Percentiles rank a stretch among this genome's conserved stretches.
These are phyloP conservation scores for Sedum album DNA, from an alignment of 164 flowering plant genomes.

Conservation along the genomic window DNA sequence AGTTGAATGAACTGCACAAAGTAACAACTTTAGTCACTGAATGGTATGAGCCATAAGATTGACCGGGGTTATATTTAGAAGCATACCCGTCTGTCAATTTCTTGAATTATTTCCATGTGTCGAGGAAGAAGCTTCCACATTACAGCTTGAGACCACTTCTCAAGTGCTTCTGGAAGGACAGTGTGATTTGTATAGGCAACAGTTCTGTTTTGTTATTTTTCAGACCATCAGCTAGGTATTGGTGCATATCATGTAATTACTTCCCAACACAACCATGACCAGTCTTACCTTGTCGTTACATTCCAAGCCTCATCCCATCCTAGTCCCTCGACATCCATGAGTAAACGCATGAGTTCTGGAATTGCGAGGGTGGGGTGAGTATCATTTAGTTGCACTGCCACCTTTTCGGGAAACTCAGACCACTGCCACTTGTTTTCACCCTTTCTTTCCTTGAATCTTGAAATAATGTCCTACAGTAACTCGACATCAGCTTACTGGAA, in stretches of 20 bases:
- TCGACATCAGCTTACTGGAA: neutral
- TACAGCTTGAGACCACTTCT: slow-evolving; percentile 92
- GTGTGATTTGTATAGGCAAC: slow-evolving; percentile 98
- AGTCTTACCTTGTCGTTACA: slow-evolving; percentile 56
- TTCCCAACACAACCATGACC: neutral
- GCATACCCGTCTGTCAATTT: slow-evolving; percentile 79
- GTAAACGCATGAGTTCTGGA: slow-evolving; percentile 90
- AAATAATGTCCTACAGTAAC: slow-evolving; percentile 69
- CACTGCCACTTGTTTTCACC: slow-evolving; percentile 34
- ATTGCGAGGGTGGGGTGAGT: slow-evolving; percentile 98
- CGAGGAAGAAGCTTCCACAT: slow-evolving; percentile 99
- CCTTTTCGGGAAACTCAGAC: slow-evolving; percentile 88
- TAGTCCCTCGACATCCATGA: slow-evolving; percentile 91
- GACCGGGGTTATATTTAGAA: neutral
- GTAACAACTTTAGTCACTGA: neutral
- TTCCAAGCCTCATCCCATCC: slow-evolving; percentile 99
- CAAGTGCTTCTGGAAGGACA: slow-evolving; percentile 96
- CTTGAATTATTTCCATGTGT: slow-evolving; percentile 92
- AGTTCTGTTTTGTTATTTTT: slow-evolving; percentile 47
- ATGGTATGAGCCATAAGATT: neutral
- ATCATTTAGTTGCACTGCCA: slow-evolving; percentile 92
- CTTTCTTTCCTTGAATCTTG: slow-evolving; percentile 82
- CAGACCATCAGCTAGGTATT: neutral
- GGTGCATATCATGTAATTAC: neutral
- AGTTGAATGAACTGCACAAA: slow-evolving; percentile 60